Percentiles rank a stretch among this genome's conserved stretches.
Conservation (phyloP, 176 grass and related monocot species). For the Rhynchospora pubera region DNA sequence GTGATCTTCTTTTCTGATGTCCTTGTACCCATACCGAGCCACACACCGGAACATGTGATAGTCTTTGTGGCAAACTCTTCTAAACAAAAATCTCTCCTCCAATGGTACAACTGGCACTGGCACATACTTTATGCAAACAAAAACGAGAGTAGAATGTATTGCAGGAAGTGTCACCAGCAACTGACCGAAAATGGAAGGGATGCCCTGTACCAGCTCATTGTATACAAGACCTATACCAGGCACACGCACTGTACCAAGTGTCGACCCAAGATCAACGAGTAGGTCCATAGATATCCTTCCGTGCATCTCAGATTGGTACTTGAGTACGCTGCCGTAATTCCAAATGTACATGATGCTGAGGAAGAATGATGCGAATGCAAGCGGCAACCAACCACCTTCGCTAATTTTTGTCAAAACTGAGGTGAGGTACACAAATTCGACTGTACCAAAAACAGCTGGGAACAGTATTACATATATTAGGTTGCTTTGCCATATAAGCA, state of each 20-base stretch:
- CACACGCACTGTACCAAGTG: constrained; percentile 75
- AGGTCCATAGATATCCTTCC: constrained; percentile 89
- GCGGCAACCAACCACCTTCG: constrained; percentile 88
- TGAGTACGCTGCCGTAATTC: constrained; percentile 95
- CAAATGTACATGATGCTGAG: constrained; percentile 90
- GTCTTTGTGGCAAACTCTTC: constrained; percentile 77
- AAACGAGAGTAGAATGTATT: constrained; percentile 83
- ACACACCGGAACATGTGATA: constrained; percentile 91
- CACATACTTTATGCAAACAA: constrained; percentile 92
- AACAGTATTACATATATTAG: constrained; percentile 67
- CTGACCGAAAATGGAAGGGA: constrained; percentile 85
- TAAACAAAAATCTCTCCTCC: constrained; percentile 91
- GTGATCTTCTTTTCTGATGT: constrained; percentile 87
- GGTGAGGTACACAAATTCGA: constrained; percentile 74
- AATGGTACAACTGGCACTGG: constrained; percentile 63
- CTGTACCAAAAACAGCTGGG: constrained; percentile 55
- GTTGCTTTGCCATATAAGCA: constrained; percentile 97
- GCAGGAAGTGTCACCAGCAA: constrained; percentile 75
- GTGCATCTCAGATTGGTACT: constrained; percentile 94
- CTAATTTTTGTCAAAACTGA: constrained; percentile 82
- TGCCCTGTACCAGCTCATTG: constrained; percentile 93
- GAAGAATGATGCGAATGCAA: constrained; percentile 76
- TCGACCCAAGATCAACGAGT: constrained; percentile 62
- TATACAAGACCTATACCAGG: constrained; percentile 95
- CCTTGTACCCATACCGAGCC: constrained; percentile 93